These are phyloP conservation scores for Hippophae gyantsensis DNA, from an alignment of 306 rosid species.

Conservation along the genomic window DNA sequence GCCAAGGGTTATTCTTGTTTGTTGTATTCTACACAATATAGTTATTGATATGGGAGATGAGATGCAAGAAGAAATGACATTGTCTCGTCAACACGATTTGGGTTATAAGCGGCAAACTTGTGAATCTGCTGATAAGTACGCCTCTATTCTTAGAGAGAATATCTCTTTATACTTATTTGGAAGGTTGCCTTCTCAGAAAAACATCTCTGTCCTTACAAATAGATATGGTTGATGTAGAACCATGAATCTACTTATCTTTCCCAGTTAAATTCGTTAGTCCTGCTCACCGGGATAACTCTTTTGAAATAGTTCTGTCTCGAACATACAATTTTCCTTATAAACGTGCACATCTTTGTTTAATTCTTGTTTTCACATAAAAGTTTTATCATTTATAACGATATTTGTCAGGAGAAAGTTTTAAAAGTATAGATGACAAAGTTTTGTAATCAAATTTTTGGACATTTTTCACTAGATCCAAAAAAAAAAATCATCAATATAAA, in stretches of 20 bases:
- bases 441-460: no score
- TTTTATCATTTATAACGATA: no score
- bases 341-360: no score
- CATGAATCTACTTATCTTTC: slow-evolving; percentile 4
- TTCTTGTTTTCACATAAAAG: no score
- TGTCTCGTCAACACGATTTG: slow-evolving; percentile 50
- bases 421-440: no score
- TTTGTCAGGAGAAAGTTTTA: no score
- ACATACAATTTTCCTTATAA: no score
- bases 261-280: no score
- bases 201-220: neutral
- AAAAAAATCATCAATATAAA: no score
- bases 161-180: slow-evolving; percentile 46
- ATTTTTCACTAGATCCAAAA: no score
- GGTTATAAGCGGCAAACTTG: slow-evolving; percentile 57
- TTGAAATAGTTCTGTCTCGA: no score
- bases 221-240: neutral
- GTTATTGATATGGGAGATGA: slow-evolving; percentile 71
- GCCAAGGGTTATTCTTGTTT: slow-evolving; percentile 74
- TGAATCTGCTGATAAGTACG: slow-evolving; percentile 38
- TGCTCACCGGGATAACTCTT: no score
- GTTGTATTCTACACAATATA: slow-evolving; percentile 82
- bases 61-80: slow-evolving; percentile 34
- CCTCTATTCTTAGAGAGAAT: slow-evolving; percentile 43
- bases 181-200: slow-evolving; percentile 18